Evolutionary conservation across 164 flowering plant genomes (phyloP).

Genomic region (Warburgia ugandensis): DNA sequence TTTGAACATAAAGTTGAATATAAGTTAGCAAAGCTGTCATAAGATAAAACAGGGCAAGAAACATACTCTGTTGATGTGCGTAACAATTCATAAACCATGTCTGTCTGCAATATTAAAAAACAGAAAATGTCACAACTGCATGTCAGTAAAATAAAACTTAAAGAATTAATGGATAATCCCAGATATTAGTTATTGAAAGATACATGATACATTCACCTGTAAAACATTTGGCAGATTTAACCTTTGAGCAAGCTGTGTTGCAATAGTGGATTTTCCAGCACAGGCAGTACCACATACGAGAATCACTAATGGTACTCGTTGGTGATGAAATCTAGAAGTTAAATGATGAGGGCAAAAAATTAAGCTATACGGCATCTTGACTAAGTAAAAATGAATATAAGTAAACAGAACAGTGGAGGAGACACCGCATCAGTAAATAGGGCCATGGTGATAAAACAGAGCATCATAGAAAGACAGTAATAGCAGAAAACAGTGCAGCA

Average conservation of each 20-base stretch:
- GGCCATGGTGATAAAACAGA: background rate
- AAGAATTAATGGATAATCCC: background rate
- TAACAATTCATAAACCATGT: conserved; percentile 94
- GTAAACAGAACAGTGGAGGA: no score
- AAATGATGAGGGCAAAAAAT: conserved; percentile 1
- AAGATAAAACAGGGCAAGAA: background rate
- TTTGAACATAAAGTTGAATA: background rate
- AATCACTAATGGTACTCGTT: conserved; percentile 89
- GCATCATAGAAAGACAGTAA: background rate
- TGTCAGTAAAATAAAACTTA: background rate
- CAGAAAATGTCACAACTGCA: background rate
- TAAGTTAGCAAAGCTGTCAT: background rate
- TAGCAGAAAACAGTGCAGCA: no score
- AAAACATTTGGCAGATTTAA: conserved; percentile 96
- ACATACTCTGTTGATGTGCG: conserved; percentile 97
- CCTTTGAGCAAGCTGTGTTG: conserved; percentile 97
- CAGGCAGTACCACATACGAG: conserved; percentile 99
- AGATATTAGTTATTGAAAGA: no score
- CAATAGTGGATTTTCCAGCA: conserved; percentile 95
- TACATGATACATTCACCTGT: conserved; percentile 47
- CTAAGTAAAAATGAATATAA: no score
- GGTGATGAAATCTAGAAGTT: conserved; percentile 83
- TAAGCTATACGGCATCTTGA: no score
- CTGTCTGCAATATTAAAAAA: conserved; percentile 53
- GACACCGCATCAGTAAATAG: no score